Evolutionary conservation across 2,329 filamentous ascomycete genomes (phyloP), one percentile per base, ranked within the genome.

Genomic region (Exophiala aquamarina): DNA sequence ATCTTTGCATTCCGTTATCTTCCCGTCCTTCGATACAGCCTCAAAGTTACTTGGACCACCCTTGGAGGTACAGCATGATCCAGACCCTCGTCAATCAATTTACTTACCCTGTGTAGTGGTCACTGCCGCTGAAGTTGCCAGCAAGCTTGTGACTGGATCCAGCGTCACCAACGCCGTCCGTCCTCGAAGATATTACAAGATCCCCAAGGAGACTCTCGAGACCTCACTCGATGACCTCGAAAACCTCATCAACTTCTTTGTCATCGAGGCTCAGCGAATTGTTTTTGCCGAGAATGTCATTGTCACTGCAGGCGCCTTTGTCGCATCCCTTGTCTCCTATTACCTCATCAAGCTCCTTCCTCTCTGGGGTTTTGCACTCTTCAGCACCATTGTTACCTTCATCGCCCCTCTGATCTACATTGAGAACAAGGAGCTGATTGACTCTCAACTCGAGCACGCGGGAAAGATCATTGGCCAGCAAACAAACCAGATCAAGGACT

Each of bases 241-340:
- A 64, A 80, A 84, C 67, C 70, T 85, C 44, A 72, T 80, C 68
- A 83, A 84, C 70, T 85, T 85, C 69, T 81, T 84, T 66, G 74
- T 84, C 57, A 83, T 85, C 54, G 82, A 85, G 63, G 79, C 81
- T 63, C 82, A 85, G 71, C 77, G 82, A 49, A 74, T 84, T 54
- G 64, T 84, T 49, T 85, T 84, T 59, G 81, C 78, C 23, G 82
- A 85, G 72, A 84, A 84, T 59, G 70, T 83, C 45, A 73, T 76
- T 49, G 77, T 76, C 50, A 84, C 81, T 11, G 65, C 79, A 62
- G 74, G 72, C 49, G 77, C 78, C 41, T 84, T 84, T 70, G 61
- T 73, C 52, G 71, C 80, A 21, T 71, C 81, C 28, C 72, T 84
- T 62, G 62, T 76, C 53, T 74, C 76, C 55, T 85, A 84, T 72